A percentile compares a stretch with the other conserved stretches of the same genome.
These are phyloP conservation scores for Aspergillus persii DNA, from an alignment of 2,329 filamentous ascomycete genomes.

Conservation along the genomic window DNA sequence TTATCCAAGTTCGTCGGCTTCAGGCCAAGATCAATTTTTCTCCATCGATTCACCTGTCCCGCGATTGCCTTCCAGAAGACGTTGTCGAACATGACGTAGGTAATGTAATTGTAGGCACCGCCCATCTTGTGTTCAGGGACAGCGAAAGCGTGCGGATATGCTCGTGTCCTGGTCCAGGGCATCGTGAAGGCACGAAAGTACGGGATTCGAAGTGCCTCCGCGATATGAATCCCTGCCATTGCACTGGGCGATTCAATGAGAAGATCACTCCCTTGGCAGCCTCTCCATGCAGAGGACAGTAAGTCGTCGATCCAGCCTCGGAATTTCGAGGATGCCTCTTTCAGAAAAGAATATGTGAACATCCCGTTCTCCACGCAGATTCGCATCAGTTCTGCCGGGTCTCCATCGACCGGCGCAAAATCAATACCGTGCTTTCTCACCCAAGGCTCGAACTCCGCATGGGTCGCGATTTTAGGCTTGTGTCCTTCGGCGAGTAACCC, in stretches of 20 bases:
- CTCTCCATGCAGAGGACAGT: conserved; percentile 74
- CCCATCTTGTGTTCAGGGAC: conserved; percentile 93
- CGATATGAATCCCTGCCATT: conserved; percentile 97
- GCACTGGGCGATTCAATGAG: conserved; percentile 94
- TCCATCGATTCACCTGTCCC: conserved; percentile 88
- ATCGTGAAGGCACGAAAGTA: conserved; percentile 98
- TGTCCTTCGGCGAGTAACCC: conserved; percentile 86
- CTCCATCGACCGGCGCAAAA: conserved; percentile 82
- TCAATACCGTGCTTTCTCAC: conserved; percentile 91
- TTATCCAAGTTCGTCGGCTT: conserved; percentile 81
- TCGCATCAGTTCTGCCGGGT: conserved; percentile 91
- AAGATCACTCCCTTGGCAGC: conserved; percentile 82
- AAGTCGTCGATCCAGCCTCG: conserved; percentile 93
- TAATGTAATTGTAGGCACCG: conserved; percentile 90
- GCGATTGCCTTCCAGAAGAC: conserved; percentile 95
- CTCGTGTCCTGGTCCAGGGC: conserved; percentile 95
- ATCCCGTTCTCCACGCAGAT: conserved; percentile 97
- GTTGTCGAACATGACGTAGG: conserved; percentile 94
- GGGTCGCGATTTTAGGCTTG: conserved; percentile 81
- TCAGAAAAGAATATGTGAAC: conserved; percentile 88
- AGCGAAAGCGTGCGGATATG: conserved; percentile 94
- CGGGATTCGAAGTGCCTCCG: conserved; percentile 85
- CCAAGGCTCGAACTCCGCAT: conserved; percentile 86
- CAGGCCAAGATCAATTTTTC: conserved; percentile 74
- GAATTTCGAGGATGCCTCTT: conserved; percentile 82